Conservation (phyloP, 495 filamentous ascomycete genomes). For the Astrothelium subdiscretum region DNA sequence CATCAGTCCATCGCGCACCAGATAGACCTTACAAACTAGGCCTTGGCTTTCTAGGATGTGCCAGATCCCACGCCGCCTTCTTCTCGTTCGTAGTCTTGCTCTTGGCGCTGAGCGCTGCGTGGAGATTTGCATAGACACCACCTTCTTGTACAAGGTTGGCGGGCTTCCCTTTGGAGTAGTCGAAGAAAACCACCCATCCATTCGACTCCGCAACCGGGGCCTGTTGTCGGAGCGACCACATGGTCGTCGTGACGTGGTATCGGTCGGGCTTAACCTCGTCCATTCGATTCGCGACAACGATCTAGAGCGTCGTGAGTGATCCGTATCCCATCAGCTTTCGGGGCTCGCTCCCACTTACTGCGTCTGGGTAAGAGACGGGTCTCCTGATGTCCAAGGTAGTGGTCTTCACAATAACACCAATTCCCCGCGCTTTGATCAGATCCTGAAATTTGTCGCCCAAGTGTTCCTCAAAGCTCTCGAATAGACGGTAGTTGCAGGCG, state of each 20-base stretch:
- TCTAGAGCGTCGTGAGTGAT: slow-evolving; percentile 1
- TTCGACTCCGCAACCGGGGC: slow-evolving; percentile 5
- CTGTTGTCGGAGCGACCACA: slow-evolving; percentile 8
- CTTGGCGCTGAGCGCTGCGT: slow-evolving; percentile 3
- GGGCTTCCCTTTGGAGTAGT: slow-evolving; percentile 3
- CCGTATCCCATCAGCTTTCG: not conserved
- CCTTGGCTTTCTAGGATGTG: slow-evolving; percentile 2
- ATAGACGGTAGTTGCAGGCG: slow-evolving; percentile 6
- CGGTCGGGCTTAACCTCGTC: slow-evolving; percentile 3
- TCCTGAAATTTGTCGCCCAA: slow-evolving; percentile 7
- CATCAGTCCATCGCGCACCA: not conserved
- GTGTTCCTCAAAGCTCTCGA: slow-evolving; percentile 3
- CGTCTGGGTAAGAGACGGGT: slow-evolving; percentile 3
- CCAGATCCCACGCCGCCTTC: slow-evolving; percentile 4
- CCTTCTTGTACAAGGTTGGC: slow-evolving; percentile 2
- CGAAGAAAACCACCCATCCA: slow-evolving; percentile 8
- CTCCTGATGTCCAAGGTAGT: slow-evolving; percentile 4
- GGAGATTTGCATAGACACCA: slow-evolving; percentile 1
- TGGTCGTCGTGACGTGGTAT: slow-evolving; percentile 8
- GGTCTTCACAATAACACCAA: slow-evolving; percentile 4
- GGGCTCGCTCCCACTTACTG: slow-evolving; percentile 3
- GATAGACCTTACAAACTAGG: not conserved
- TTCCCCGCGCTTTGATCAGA: slow-evolving; percentile 1
- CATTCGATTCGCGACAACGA: slow-evolving; percentile 6
- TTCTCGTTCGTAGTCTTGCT: not conserved